Evolutionary conservation across 768 basidiomycete genomes (phyloP), one percentile per base, ranked within the genome.

Genomic region (Tricholoma saponaceum): DNA sequence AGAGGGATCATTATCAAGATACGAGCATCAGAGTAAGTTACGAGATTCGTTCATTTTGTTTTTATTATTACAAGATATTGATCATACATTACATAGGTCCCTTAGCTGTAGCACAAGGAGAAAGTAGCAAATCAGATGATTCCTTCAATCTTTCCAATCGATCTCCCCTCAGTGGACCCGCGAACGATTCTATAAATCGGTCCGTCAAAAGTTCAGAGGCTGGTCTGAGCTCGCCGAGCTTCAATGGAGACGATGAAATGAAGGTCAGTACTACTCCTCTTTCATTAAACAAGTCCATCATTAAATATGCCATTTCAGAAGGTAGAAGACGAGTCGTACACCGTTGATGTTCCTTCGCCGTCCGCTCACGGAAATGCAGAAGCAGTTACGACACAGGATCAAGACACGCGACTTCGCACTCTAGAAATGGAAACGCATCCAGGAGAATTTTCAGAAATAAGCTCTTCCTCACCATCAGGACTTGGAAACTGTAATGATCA

Each of bases 1-100:
- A 22, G 74, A 74, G 22, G 67, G 62, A 30, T 61, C 74, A 37
- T 64, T 76, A 54, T 74, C 74, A 3, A 67, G 61, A 47, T 74
- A 75, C 50, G 67, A 64, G 37, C 52, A 74, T 25, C 61, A 64
- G 18, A 47, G 62, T 52, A 69, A 69, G 70, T 43, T 58, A 55
- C 49, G 39, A 51, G 39, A 51, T 47, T 52, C 53, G 41, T 43
- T 43, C 18, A 10, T 43, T 25, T 56, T 26, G 3, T 32, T 46
- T 49, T 28, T 18, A 13, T 2, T 8, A 52, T 54, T 28, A 23
- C 39, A 33, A 12, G 16, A 8, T 53, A 35, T 39, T 54, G 26
- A 62, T 20, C 10, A 13, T 22, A 22, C 6, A 4, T 30, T 20
- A 12, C 23, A 46, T 25, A 50, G 47, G 30, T 28, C 9, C 26